Evolutionary conservation across 345 rosid species (phyloP), one percentile per base, ranked within the genome.

Genomic region (Brassica rapa): DNA sequence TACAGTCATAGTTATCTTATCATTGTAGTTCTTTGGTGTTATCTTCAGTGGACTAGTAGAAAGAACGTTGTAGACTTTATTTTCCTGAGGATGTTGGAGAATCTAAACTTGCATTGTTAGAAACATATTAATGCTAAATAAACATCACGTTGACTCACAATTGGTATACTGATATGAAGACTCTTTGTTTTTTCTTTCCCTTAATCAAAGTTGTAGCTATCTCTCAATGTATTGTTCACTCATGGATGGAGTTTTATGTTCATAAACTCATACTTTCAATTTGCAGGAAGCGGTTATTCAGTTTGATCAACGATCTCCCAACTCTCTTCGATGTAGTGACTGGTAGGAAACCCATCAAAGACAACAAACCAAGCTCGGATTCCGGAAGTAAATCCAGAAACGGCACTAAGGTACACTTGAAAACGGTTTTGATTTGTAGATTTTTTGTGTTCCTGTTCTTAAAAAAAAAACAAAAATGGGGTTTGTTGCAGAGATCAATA

Each of bases 271-370:
- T 76, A n/a, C 5, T 10, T 16, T 75, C 11, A 11, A 65, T 81
- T 24, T 75, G 73, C 96, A 96, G 97, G 91, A 93, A 93, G 84
- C 90, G 91, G 62, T 86, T 96, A 30, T 96, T 89, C 86, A 89
- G 91, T 87, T 68, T 93, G 83, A 91, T 93, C 73, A 96, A 93
- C 74, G 99, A 96, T 76, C 86, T 93, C 64, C 96, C 99, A 27
- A 93, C 94, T 33, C 90, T 96, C 71, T 93, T 90, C 77, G 99
- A 96, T 83, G 93, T 93, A 82, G 97, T 93, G 35, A 90, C 97
- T 10, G 98, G 91, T 68, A 88, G 93, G 86, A 91, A 96, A 84
- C 90, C 89, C 14, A 72, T 82, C 70, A 88, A 88, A 87, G 99
- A 93, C 83, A 93, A 91, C 80, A 93, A 91, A 83, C 94, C 96